Conservation (phyloP, 108 stramenopile species). For the Skeletonema costatum region DNA sequence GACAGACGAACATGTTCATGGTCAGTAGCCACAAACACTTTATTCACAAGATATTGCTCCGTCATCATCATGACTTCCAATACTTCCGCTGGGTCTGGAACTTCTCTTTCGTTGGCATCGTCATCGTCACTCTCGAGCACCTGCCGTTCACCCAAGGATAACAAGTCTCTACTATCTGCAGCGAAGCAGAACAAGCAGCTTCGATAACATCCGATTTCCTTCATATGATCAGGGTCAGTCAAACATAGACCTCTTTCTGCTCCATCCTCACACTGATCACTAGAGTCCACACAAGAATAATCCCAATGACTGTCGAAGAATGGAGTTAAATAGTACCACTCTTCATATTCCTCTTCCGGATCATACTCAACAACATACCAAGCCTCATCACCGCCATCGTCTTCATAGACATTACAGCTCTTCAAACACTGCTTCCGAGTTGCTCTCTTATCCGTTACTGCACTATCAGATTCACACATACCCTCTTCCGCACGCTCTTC, state of each 20-base stretch:
- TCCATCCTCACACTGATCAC: conserved; percentile 15
- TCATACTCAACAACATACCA: conserved; percentile 1
- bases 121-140: conserved; percentile 9
- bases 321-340: conserved; percentile 6
- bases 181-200: conserved; percentile 39
- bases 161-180: conserved; percentile 13
- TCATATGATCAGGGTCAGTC: conserved; percentile 25
- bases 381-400: background rate
- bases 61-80: conserved; percentile 25
- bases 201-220: conserved; percentile 20
- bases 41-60: conserved; percentile 47
- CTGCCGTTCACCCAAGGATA: conserved; percentile 15
- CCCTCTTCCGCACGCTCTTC: conserved; percentile 29
- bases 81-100: conserved; percentile 18
- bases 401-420: conserved; percentile 40
- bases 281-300: conserved; percentile 16
- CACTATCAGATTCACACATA: conserved; percentile 37
- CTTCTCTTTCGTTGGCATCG: conserved; percentile 18
- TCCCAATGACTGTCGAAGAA: conserved; percentile 25
- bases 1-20: conserved; percentile 26
- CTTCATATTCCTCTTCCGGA: background rate
- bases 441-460: background rate
- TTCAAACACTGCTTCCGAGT: conserved; percentile 38
- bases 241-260: conserved; percentile 21
- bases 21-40: conserved; percentile 30